Base-by-base conservation (phyloP, 1,284 basidiomycete genomes). In the Phlebopus sp. region DNA sequence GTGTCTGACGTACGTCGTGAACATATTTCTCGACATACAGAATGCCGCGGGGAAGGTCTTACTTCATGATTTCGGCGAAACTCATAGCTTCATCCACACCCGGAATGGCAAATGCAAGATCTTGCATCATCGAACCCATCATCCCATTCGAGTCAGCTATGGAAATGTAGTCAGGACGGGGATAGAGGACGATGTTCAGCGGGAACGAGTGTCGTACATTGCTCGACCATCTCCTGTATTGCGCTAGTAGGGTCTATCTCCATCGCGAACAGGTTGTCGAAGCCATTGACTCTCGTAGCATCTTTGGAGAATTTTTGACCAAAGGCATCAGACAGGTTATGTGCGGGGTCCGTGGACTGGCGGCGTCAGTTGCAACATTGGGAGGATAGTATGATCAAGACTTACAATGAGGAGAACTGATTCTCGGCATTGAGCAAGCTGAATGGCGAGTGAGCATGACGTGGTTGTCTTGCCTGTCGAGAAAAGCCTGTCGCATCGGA, bases 61-160 rank as follows among this genome's bases (percentile, higher is more conserved):
- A 94, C 92, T 99, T 99, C 97, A 99, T 99, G 70, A 99, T 97
- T 70, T 99, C 96, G 0, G 96, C 97, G 60, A 99, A 99, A 51
- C 94, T 96, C 96, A 99, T 99, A 3, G 96, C 96, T 70, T 99
- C 96, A 64, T 99, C 96, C 1, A 99, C 96, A 72, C 96, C 96
- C 0, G 96, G 96, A 52, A 99, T 99, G 1, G 97, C 95, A 63
- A 99, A 99, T 0, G 96, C 97, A 34, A 99, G 79, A 71, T 99
- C 96, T 69, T 99, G 96, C 93, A 99, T 97, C 92, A 99, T 98
- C 55, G 89, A 86, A 30, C 93, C 93, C 95, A 99, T 97, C 76
- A 92, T 92, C 4, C 93, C 94, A 59, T 91, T 91, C 50, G 84
- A 82, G 66, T 97, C 93, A 55, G 91, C 90, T 93, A 60, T 36